These are phyloP conservation scores for Termitomyces sp. DNA, from an alignment of 768 basidiomycete species.

Conservation along the genomic window DNA sequence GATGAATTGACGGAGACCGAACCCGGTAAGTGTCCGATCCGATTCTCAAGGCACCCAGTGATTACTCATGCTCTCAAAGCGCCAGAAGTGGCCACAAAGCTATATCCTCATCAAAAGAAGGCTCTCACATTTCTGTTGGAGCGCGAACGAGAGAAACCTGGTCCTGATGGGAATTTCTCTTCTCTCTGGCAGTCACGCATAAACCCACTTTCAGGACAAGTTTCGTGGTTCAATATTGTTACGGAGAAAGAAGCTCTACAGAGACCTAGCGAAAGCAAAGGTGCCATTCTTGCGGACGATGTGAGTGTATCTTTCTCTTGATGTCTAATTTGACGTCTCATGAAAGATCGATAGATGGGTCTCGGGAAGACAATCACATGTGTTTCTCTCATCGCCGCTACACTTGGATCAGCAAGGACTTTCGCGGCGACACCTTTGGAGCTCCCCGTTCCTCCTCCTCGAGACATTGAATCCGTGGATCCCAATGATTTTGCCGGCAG, in stretches of 20 bases:
- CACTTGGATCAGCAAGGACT: constrained; percentile 58
- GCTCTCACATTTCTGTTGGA: constrained; percentile 94
- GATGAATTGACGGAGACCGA: constrained; percentile 85
- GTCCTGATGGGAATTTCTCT: constrained; percentile 54
- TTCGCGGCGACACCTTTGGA: constrained; percentile 59
- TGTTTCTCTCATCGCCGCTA: constrained; percentile 88
- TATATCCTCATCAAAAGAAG: constrained; percentile 98
- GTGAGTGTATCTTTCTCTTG: constrained; percentile 40
- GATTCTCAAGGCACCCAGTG: neutral
- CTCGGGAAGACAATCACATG: constrained; percentile 97
- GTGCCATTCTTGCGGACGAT: constrained; percentile 94
- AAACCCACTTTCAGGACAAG: constrained; percentile 39
- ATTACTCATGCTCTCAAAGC: constrained; percentile 27
- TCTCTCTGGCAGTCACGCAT: constrained; percentile 64
- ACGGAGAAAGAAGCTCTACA: constrained; percentile 71
- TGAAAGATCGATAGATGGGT: constrained; percentile 68
- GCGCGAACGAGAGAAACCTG: constrained; percentile 64
- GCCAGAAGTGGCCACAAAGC: constrained; percentile 68
- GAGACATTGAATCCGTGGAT: constrained; percentile 22
- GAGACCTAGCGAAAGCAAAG: constrained; percentile 70
- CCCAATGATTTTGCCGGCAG: constrained; percentile 67
- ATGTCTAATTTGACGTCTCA: neutral
- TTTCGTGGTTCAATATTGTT: constrained; percentile 75
- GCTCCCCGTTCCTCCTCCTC: constrained; percentile 30
- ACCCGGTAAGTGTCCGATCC: constrained; percentile 57